phyloP scores from a whole-genome alignment of 106 monocot genomes.

The Dendrobium huoshanense region DNA sequence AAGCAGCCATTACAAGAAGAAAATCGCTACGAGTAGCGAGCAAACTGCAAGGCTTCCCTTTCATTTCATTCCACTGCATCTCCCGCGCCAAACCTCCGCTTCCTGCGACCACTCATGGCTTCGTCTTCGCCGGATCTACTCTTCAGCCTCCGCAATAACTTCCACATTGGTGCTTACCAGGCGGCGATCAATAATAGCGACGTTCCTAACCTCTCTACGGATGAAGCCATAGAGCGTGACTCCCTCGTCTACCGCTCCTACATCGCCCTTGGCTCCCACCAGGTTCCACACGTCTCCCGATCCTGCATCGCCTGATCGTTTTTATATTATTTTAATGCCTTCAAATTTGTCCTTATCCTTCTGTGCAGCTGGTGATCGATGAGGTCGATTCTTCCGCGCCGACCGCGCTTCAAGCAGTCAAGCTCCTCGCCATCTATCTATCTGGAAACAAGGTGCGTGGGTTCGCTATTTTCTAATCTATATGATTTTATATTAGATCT shows the following conservation, averaged over 20 bases:
- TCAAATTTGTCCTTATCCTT: neutral
- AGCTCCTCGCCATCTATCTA: slow-evolving; percentile 78
- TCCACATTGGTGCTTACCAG: slow-evolving; percentile 85
- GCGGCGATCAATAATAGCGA: slow-evolving; percentile 81
- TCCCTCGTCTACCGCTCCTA: slow-evolving; percentile 77
- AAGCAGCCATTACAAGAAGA: too few species aligned
- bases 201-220: slow-evolving; percentile 50
- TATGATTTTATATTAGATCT: neutral
- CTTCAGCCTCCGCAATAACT: slow-evolving; percentile 88
- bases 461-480: slow-evolving; percentile 1
- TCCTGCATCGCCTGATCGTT: slow-evolving; percentile 7
- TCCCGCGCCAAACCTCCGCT: neutral
- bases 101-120: neutral
- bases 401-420: slow-evolving; percentile 88
- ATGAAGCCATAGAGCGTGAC: slow-evolving; percentile 81
- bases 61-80: too few species aligned
- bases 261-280: slow-evolving; percentile 79
- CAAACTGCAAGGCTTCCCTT: too few species aligned
- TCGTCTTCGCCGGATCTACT: slow-evolving; percentile 60
- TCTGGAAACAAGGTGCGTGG: slow-evolving; percentile 61
- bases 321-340: neutral
- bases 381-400: slow-evolving; percentile 83
- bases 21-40: too few species aligned
- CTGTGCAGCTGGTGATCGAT: slow-evolving; percentile 67
- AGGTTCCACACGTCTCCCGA: slow-evolving; percentile 25